Evolutionary conservation across 192 early-diverging fungal species (phyloP).

Genomic region (Dimargaris xerosporica): DNA sequence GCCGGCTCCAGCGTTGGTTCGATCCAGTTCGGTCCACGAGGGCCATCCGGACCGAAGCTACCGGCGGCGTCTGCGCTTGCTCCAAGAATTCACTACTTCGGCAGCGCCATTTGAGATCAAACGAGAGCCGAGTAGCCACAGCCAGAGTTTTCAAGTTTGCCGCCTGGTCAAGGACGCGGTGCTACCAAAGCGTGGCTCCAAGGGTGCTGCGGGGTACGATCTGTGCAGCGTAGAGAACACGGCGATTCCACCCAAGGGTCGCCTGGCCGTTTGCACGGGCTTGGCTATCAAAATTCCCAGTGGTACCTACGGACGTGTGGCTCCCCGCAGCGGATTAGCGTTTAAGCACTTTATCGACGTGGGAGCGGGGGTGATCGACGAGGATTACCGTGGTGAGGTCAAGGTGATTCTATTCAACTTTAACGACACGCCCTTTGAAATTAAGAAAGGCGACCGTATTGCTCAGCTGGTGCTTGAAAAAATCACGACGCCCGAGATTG

Average conservation of each 20-base stretch:
- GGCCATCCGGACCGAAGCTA: background rate
- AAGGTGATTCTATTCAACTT: conserved; percentile 86
- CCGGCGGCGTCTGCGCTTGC: too few species aligned
- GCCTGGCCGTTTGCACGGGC: conserved; percentile 71
- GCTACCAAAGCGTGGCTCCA: conserved; percentile 68
- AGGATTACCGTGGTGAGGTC: conserved; percentile 77
- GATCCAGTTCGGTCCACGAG: background rate
- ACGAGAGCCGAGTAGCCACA: too few species aligned
- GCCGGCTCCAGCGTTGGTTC: background rate
- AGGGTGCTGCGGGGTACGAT: conserved; percentile 84
- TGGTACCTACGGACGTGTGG: conserved; percentile 90
- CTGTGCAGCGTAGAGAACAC: conserved; percentile 41
- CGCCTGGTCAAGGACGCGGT: conserved; percentile 32
- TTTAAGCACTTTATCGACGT: conserved; percentile 79
- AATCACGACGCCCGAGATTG: conserved; percentile 62
- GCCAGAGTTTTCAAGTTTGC: conserved; percentile 22
- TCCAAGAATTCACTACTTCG: too few species aligned
- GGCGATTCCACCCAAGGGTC: conserved; percentile 61
- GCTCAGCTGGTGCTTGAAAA: conserved; percentile 90
- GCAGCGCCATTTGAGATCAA: too few species aligned
- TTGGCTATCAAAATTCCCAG: conserved; percentile 68
- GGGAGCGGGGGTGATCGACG: conserved; percentile 84
- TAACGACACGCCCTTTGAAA: conserved; percentile 44
- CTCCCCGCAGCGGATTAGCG: conserved; percentile 83
- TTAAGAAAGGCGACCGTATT: conserved; percentile 82